Conservation (phyloP, 345 rosid genomes). For the Psidium friedrichsthalianum region DNA sequence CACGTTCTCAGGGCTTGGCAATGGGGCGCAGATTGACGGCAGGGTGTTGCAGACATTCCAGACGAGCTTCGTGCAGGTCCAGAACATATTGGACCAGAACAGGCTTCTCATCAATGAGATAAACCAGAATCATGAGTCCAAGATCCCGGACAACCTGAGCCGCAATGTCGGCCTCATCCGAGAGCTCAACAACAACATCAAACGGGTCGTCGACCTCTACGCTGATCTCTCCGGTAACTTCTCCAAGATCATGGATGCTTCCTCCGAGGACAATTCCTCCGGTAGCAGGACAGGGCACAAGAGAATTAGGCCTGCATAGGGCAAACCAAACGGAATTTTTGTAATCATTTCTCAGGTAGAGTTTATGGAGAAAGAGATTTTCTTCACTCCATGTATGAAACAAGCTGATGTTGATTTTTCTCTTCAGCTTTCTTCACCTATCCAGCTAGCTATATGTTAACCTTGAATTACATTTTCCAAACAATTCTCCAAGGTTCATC, state of each 20-base stretch:
- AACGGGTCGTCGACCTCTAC: conserved; percentile 58
- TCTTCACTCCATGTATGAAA: conserved; percentile 11
- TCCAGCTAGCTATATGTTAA: background rate
- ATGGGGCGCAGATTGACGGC: conserved; percentile 36
- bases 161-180: conserved; percentile 63
- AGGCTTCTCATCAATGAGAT: conserved; percentile 66
- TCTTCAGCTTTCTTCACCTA: conserved; percentile 4
- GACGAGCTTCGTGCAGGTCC: conserved; percentile 64
- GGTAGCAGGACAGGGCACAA: conserved; percentile 38
- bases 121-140: conserved; percentile 78
- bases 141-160: conserved; percentile 57
- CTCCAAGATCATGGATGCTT: conserved; percentile 41
- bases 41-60: conserved; percentile 65
- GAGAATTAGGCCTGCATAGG: conserved; percentile 42
- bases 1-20: conserved; percentile 32
- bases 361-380: conserved; percentile 1
- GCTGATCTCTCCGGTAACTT: conserved; percentile 56
- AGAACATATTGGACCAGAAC: conserved; percentile 59
- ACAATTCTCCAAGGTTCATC: background rate
- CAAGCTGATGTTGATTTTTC: conserved; percentile 3
- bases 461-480: background rate
- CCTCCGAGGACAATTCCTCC: conserved; percentile 51
- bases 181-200: conserved; percentile 75
- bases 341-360: conserved; percentile 9
- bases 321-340: background rate